These are phyloP conservation scores for Rhododendron williamsianum DNA, from an alignment of 148 eudicot species.

Conservation along the genomic window DNA sequence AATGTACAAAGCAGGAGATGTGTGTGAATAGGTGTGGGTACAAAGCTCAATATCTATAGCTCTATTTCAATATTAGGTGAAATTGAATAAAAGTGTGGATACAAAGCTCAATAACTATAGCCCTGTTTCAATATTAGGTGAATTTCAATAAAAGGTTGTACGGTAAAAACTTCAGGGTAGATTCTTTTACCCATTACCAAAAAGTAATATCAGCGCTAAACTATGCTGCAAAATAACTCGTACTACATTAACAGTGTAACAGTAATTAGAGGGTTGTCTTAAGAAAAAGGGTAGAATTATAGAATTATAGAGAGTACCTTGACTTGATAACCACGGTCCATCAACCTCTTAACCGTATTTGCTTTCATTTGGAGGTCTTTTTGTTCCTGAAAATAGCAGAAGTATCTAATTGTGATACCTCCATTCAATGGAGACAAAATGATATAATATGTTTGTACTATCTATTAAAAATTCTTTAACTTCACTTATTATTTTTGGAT, in stretches of 20 bases:
- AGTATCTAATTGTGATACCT: too few relatives aligned
- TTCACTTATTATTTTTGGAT: too few relatives aligned
- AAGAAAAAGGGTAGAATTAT: neutral
- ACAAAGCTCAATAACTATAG: neutral
- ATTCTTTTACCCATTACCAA: neutral
- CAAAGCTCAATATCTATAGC: too few relatives aligned
- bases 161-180: neutral
- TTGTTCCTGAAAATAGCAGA: too few relatives aligned
- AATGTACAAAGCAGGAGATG: too few relatives aligned
- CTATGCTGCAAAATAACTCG: neutral
- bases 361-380: slow-evolving; percentile 77
- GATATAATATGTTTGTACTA: too few relatives aligned
- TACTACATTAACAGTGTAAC: neutral
- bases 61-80: too few relatives aligned
- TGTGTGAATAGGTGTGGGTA: too few relatives aligned
- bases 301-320: slow-evolving; percentile 40
- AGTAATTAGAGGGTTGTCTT: neutral
- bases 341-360: slow-evolving; percentile 52
- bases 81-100: too few relatives aligned
- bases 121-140: neutral
- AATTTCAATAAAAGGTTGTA: neutral
- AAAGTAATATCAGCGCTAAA: neutral
- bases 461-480: too few relatives aligned
- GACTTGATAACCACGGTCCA: slow-evolving; percentile 81
- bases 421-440: too few relatives aligned